Evolutionary conservation across 108 stramenopile genomes (phyloP).

Genomic region (Craspedostauros australis): DNA sequence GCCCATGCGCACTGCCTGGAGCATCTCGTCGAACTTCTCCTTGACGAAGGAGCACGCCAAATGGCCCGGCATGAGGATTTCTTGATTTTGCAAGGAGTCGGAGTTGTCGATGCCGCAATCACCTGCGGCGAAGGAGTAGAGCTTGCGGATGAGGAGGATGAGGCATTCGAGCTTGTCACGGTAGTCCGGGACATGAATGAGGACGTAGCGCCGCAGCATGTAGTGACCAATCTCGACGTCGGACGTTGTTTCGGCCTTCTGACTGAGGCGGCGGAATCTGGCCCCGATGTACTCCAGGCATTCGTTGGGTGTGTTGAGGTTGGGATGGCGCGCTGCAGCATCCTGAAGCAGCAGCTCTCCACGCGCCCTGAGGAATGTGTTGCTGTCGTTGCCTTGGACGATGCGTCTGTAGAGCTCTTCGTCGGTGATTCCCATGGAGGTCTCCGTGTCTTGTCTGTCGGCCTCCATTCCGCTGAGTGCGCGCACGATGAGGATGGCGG

Average conservation of each 20-base stretch:
- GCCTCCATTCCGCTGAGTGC: slow-evolving; percentile 61
- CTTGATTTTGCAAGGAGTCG: slow-evolving; percentile 94
- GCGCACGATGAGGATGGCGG: slow-evolving; percentile 83
- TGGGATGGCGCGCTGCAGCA: slow-evolving; percentile 62
- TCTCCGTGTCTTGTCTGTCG: slow-evolving; percentile 14
- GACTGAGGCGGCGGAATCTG: slow-evolving; percentile 82
- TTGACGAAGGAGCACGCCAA: slow-evolving; percentile 85
- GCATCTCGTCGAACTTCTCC: slow-evolving; percentile 90
- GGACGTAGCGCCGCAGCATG: slow-evolving; percentile 78
- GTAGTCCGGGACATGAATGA: slow-evolving; percentile 80
- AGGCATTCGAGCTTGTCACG: slow-evolving; percentile 90
- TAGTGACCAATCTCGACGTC: slow-evolving; percentile 88
- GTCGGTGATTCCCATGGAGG: slow-evolving; percentile 73
- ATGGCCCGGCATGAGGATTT: slow-evolving; percentile 91
- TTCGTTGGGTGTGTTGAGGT: slow-evolving; percentile 82
- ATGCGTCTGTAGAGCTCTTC: slow-evolving; percentile 86
- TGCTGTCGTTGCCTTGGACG: slow-evolving; percentile 76
- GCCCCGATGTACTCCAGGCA: slow-evolving; percentile 87
- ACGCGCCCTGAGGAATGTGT: slow-evolving; percentile 90
- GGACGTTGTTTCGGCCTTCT: slow-evolving; percentile 51
- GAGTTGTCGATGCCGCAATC: slow-evolving; percentile 94
- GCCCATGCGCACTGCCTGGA: slow-evolving; percentile 62
- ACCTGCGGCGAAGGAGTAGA: slow-evolving; percentile 92
- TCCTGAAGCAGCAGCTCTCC: slow-evolving; percentile 91
- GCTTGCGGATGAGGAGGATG: slow-evolving; percentile 83